Base-by-base conservation (phyloP, 257 asterid genomes). In the Scutellaria baicalensis region DNA sequence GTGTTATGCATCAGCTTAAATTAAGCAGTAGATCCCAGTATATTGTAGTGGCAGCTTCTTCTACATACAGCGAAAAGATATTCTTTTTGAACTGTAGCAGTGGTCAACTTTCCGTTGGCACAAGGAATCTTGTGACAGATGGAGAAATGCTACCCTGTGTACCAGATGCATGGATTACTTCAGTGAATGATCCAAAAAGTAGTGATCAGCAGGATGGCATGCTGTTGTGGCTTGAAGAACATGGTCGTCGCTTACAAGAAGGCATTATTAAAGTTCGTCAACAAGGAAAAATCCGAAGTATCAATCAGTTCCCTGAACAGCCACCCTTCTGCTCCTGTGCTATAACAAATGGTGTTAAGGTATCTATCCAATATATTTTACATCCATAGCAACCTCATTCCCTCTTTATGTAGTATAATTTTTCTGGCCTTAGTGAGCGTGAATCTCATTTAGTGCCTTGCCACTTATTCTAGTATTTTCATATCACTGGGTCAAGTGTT, bases 161-260 rank as follows among this genome's bases (percentile, higher is more conserved):
- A 55, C 97, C 99, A 9, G 79, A 76, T 50, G 54, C 83, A 63
- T 82, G 83, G 79, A 72, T 89, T 52, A 78, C 71, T 17, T 87
- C 80, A 3, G 84, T 82, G 21, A 84, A 81, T 74, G 87, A 82
- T 77, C 54, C 64, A n/a, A 39, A 64, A 39, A 86, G 81, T 52
- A 39, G 42, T 77, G 75, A 77, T 52, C 82, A 73, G 69, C 96
- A 93, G 81, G 99, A 93, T 72, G 99, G 79, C 35, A 75, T 87
- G 89, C 80, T 93, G 13, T 77, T 87, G 77, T 93, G 99, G 97
- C 88, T 91, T 43, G 99, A 93, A 85, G 99, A 93, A 73, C 96
- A 91, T 69, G 86, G 72, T 6, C 87, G 81, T 12, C 95, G 91
- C 14, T 78, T 91, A 77, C 89, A 86, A 48, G 77, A 79, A 75